Conservation (phyloP, 2,329 filamentous ascomycete genomes). For the Stagonosporopsis tanaceti region DNA sequence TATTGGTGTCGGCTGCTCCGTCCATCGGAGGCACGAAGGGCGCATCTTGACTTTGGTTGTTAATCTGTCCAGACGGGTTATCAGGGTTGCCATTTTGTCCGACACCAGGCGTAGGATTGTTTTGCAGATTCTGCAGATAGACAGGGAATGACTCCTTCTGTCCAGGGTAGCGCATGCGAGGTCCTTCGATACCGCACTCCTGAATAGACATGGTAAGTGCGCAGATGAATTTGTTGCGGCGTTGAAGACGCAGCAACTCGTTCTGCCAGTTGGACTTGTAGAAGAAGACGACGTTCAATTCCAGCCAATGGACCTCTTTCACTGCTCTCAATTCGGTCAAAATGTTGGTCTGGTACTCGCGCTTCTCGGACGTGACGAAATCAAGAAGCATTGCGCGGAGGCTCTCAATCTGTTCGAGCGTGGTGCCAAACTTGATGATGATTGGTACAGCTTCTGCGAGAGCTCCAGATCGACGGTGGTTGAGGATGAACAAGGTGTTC, state of each 20-base stretch:
- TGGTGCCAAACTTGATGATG: slow-evolving; percentile 87
- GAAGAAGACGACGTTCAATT: slow-evolving; percentile 93
- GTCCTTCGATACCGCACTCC: slow-evolving; percentile 84
- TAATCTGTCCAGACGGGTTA: slow-evolving; percentile 51
- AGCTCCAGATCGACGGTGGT: slow-evolving; percentile 88
- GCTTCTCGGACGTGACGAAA: slow-evolving; percentile 84
- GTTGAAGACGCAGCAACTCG: slow-evolving; percentile 84
- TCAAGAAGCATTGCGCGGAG: slow-evolving; percentile 82
- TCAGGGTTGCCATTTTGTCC: slow-evolving; percentile 56
- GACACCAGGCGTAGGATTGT: slow-evolving; percentile 52
- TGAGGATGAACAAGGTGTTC: slow-evolving; percentile 92
- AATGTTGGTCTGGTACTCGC: slow-evolving; percentile 86
- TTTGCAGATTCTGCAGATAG: slow-evolving; percentile 64
- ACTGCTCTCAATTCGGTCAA: slow-evolving; percentile 84
- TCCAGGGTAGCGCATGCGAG: slow-evolving; percentile 75
- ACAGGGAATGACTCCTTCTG: slow-evolving; percentile 72
- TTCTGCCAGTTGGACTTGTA: slow-evolving; percentile 98
- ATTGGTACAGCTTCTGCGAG: slow-evolving; percentile 87
- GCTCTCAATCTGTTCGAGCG: slow-evolving; percentile 80
- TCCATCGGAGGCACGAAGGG: slow-evolving; percentile 52
- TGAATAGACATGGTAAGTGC: slow-evolving; percentile 88
- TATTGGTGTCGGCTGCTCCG: slow-evolving; percentile 17
- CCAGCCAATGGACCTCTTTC: slow-evolving; percentile 83
- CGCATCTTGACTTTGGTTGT: slow-evolving; percentile 49
- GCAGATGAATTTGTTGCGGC: slow-evolving; percentile 93